phyloP scores from a whole-genome alignment of 2,329 filamentous ascomycete species.

The Hypoxylon sp. region DNA sequence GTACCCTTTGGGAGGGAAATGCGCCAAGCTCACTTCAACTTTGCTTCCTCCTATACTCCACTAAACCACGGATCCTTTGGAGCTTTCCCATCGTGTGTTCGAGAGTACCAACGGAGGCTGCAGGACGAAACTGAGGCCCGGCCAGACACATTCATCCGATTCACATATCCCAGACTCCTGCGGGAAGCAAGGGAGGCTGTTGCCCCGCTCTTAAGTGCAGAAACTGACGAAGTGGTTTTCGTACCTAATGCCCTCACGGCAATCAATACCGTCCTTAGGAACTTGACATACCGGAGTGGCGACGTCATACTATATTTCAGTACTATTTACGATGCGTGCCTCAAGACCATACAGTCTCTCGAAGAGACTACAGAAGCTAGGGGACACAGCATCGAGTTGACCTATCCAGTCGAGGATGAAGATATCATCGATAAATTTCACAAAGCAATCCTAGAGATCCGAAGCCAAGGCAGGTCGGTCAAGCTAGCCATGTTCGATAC shows the following conservation, averaged over 20 bases:
- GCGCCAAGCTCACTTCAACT: slow-evolving; percentile 54
- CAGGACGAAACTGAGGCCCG: slow-evolving; percentile 71
- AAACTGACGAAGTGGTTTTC: slow-evolving; percentile 73
- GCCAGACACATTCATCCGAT: slow-evolving; percentile 77
- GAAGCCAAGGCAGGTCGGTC: slow-evolving; percentile 66
- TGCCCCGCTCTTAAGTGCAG: slow-evolving; percentile 72
- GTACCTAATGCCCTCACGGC: slow-evolving; percentile 80
- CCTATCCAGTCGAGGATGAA: slow-evolving; percentile 72
- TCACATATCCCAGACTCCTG: slow-evolving; percentile 68
- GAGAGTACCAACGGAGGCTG: slow-evolving; percentile 65
- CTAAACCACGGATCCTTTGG: slow-evolving; percentile 74
- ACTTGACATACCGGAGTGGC: slow-evolving; percentile 69
- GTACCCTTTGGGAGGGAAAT: slow-evolving; percentile 51
- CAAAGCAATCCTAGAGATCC: slow-evolving; percentile 64
- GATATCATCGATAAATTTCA: slow-evolving; percentile 69
- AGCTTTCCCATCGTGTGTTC: slow-evolving; percentile 71
- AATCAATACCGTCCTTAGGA: slow-evolving; percentile 77
- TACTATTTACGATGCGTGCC: slow-evolving; percentile 77
- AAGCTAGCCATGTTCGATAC: slow-evolving; percentile 79
- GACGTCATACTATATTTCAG: slow-evolving; percentile 79
- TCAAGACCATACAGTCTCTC: slow-evolving; percentile 73
- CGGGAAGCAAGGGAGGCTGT: slow-evolving; percentile 71
- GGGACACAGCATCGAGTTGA: slow-evolving; percentile 65
- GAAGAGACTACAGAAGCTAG: slow-evolving; percentile 67
- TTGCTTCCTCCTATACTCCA: slow-evolving; percentile 53